These are phyloP conservation scores for Irpex sp. DNA, from an alignment of 1,284 basidiomycete species.

Conservation along the genomic window DNA sequence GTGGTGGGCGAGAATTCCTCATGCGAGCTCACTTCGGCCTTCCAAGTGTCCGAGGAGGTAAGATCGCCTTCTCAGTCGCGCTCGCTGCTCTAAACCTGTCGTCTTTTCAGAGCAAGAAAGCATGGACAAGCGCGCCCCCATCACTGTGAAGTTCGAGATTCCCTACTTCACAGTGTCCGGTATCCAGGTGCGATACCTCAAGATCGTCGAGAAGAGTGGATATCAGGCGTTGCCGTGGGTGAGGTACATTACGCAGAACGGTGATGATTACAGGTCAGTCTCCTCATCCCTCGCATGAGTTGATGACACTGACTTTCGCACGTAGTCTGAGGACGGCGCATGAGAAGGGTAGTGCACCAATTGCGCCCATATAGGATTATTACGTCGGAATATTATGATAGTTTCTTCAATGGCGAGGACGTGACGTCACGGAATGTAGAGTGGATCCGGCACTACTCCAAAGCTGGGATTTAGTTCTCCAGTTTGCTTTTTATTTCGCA, in stretches of 20 bases:
- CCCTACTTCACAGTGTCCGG: conserved; percentile 97
- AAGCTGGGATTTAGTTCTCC: not conserved
- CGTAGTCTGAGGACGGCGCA: conserved; percentile 66
- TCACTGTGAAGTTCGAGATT: conserved; percentile 97
- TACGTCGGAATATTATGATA: not conserved
- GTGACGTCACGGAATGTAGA: not conserved
- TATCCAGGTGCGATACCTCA: conserved; percentile 93
- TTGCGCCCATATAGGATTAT: conserved; percentile 40
- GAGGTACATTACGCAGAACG: conserved; percentile 91
- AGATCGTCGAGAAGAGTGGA: conserved; percentile 98
- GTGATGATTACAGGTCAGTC: conserved; percentile 85
- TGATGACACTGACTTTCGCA: not conserved
- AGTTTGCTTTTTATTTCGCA: not conserved
- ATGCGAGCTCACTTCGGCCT: conserved; percentile 96
- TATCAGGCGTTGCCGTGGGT: conserved; percentile 94
- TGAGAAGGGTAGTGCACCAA: conserved; percentile 70
- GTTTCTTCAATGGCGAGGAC: not conserved
- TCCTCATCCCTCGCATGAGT: not conserved
- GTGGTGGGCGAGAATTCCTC: conserved; percentile 88
- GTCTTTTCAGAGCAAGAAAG: conserved; percentile 58
- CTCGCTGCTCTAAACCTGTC: not conserved
- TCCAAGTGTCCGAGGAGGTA: conserved; percentile 83
- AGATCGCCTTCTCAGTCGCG: conserved; percentile 20
- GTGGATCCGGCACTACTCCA: not conserved
- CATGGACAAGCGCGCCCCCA: conserved; percentile 86